These are phyloP conservation scores for Hippophae tibetana DNA, from an alignment of 306 rosid genomes.

Conservation along the genomic window DNA sequence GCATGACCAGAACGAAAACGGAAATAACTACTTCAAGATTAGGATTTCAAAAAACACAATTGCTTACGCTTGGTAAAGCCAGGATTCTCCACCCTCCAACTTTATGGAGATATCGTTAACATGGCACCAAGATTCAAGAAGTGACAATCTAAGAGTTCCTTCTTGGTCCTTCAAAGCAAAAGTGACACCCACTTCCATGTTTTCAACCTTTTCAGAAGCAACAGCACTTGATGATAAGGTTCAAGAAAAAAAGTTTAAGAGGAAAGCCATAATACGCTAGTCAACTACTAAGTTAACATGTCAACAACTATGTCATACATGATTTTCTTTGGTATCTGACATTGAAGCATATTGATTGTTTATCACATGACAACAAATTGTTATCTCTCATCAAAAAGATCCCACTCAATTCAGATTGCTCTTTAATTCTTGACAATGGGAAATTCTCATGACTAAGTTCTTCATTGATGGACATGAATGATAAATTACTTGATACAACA, in stretches of 20 bases:
- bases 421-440: not conserved
- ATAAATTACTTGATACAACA: not conserved
- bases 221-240: conserved; percentile 6
- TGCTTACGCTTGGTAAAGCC: conserved; percentile 83
- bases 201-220: conserved; percentile 54
- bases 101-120: conserved; percentile 50
- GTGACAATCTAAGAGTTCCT: conserved; percentile 50
- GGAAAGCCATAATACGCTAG: not conserved
- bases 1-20: no score
- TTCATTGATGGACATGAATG: not conserved
- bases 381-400: not conserved
- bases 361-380: not conserved
- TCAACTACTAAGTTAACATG: no score
- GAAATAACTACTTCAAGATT: no score
- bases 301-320: not conserved
- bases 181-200: conserved; percentile 56
- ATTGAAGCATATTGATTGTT: not conserved
- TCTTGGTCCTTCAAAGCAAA: conserved; percentile 47
- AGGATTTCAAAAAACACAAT: not conserved
- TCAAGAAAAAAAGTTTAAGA: conserved; percentile 1
- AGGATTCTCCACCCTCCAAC: conserved; percentile 77
- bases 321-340: not conserved
- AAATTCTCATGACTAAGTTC: not conserved
- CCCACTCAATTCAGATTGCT: not conserved
- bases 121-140: conserved; percentile 56